Evolutionary conservation across 768 basidiomycete genomes (phyloP).

Genomic region (Boletus barrowsii): DNA sequence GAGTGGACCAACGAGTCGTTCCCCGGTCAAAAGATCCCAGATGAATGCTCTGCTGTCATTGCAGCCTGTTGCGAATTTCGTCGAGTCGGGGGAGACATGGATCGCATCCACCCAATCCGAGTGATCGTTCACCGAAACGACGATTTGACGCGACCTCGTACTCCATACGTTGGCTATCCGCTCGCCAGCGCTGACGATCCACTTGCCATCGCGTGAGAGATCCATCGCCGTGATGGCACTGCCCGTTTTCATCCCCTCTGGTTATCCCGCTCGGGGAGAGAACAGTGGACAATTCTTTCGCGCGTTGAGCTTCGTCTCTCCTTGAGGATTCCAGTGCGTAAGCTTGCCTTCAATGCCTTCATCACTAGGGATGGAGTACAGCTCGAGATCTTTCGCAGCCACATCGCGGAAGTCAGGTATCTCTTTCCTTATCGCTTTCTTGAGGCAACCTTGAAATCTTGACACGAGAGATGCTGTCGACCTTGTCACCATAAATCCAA

Average conservation of each 20-base stretch:
- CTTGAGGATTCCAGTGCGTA: not conserved
- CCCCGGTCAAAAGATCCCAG: slow-evolving; percentile 1
- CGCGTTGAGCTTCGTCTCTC: not conserved
- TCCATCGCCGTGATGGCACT: not conserved
- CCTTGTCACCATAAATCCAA: not conserved
- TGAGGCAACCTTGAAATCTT: not conserved
- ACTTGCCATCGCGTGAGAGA: not conserved
- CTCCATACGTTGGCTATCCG: not conserved
- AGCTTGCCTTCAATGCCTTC: not conserved
- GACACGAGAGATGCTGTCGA: not conserved
- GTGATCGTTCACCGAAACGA: not conserved
- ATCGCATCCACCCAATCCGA: not conserved
- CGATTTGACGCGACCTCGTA: not conserved
- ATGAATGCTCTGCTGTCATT: not conserved
- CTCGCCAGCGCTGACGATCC: not conserved
- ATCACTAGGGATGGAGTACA: not conserved
- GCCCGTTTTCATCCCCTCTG: not conserved
- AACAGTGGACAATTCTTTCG: not conserved
- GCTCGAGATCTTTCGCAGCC: not conserved
- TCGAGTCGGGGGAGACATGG: slow-evolving; percentile 1
- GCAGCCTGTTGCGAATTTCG: not conserved
- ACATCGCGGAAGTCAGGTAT: not conserved
- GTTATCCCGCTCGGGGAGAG: not conserved
- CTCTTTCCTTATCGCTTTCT: not conserved
- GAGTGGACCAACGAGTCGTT: not conserved